phyloP scores from a whole-genome alignment of 176 grass and related monocot genomes.

The Cocos nucifera region DNA sequence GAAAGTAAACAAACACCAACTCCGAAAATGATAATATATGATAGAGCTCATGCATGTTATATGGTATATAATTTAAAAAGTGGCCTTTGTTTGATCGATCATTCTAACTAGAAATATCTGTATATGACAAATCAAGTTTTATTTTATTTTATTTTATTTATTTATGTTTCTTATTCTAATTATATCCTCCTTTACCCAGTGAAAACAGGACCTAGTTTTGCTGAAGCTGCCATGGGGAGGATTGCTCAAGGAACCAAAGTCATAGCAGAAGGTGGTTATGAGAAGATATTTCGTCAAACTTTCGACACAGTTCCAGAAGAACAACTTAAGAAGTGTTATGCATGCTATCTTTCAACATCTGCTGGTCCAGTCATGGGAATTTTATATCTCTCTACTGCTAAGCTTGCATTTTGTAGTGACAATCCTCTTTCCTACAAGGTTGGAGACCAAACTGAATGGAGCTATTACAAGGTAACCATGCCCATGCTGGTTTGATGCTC shows the following conservation, averaged over 20 bases:
- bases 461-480: slow-evolving; percentile 15
- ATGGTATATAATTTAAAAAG: too few relatives aligned
- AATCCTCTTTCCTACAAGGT: slow-evolving; percentile 21
- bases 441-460: slow-evolving; percentile 17
- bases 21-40: too few relatives aligned
- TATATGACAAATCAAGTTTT: too few relatives aligned
- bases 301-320: slow-evolving; percentile 21
- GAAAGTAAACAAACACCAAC: too few relatives aligned
- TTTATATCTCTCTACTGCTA: slow-evolving; percentile 15
- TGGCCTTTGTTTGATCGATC: too few relatives aligned
- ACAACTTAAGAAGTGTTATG: slow-evolving; percentile 11
- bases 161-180: too few relatives aligned
- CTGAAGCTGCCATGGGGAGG: slow-evolving; percentile 20
- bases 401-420: slow-evolving; percentile 21
- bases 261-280: slow-evolving; percentile 22
- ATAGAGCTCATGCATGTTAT: too few relatives aligned
- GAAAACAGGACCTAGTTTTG: slow-evolving; percentile 19
- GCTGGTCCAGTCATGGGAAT: slow-evolving; percentile 20
- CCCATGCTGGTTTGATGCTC: neutral
- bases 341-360: slow-evolving; percentile 19
- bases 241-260: slow-evolving; percentile 25
- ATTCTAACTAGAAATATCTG: too few relatives aligned
- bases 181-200: neutral
- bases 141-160: too few relatives aligned
- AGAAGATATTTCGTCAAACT: slow-evolving; percentile 25